A percentile compares a stretch with the other conserved stretches of the same genome.
Conservation (phyloP, 257 asterid species). For the Rubia yunnanensis region DNA sequence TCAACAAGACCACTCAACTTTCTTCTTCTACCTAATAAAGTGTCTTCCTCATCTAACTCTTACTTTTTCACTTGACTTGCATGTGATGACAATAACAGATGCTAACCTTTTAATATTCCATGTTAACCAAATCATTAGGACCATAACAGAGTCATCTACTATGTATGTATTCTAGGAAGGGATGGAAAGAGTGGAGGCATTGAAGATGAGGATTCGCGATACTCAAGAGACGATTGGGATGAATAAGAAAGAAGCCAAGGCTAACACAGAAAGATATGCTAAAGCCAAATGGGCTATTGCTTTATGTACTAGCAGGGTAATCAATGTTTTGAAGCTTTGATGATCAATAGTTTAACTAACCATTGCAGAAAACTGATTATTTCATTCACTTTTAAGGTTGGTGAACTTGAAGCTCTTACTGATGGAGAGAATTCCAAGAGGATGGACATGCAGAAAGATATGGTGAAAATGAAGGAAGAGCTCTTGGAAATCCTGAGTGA, state of each 20-base stretch:
- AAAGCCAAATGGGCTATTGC: slow-evolving; percentile 49
- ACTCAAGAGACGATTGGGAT: slow-evolving; percentile 28
- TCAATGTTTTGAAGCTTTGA: not conserved
- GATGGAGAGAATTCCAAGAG: slow-evolving; percentile 26
- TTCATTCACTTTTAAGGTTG: slow-evolving; percentile 26
- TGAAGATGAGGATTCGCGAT: slow-evolving; percentile 23
- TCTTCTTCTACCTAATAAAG: not conserved
- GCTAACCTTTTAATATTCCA: not conserved
- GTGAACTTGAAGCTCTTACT: slow-evolving; percentile 31
- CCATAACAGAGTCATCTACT: not conserved
- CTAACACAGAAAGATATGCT: slow-evolving; percentile 27
- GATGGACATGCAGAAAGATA: slow-evolving; percentile 29
- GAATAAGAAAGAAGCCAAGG: slow-evolving; percentile 28
- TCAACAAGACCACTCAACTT: slow-evolving; percentile 12
- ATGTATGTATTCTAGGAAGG: slow-evolving; percentile 12
- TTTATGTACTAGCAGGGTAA: slow-evolving; percentile 45
- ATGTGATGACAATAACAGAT: slow-evolving; percentile 1
- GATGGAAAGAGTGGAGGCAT: slow-evolving; percentile 28
- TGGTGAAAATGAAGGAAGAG: slow-evolving; percentile 34
- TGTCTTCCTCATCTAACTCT: slow-evolving; percentile 2
- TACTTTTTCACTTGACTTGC: slow-evolving; percentile 3
- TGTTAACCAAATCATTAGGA: not conserved
- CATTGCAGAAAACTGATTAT: not conserved
- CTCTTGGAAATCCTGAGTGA: slow-evolving; percentile 32
- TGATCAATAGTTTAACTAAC: not conserved